A percentile compares a stretch with the other conserved stretches of the same genome.
Conservation (phyloP, 441 rosid species). For the Bruguiera hainesii region DNA sequence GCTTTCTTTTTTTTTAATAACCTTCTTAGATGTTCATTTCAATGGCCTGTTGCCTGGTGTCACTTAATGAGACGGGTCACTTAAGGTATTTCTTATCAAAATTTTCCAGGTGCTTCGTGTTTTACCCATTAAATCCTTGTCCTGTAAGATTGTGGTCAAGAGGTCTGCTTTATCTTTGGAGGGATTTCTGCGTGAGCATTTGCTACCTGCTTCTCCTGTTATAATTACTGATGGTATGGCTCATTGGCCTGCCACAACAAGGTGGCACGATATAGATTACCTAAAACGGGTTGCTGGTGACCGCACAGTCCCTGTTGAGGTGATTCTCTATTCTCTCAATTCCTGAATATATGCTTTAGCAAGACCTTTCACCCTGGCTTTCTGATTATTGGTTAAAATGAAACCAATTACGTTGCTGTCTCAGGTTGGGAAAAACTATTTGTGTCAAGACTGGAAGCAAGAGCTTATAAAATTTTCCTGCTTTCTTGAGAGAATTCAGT, state of each 20-base stretch:
- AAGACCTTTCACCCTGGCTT: too few relatives aligned
- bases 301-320: constrained; percentile 98
- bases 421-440: constrained; percentile 94
- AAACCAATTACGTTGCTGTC: constrained; percentile 41
- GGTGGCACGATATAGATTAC: constrained; percentile 87
- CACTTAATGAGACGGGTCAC: not conserved
- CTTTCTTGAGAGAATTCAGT: constrained; percentile 76
- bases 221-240: constrained; percentile 82
- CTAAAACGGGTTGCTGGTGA: constrained; percentile 73
- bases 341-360: too few relatives aligned
- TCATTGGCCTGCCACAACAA: constrained; percentile 90
- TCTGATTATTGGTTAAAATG: not conserved
- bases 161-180: constrained; percentile 74
- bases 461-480: constrained; percentile 88
- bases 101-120: constrained; percentile 48
- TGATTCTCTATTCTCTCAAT: constrained; percentile 32
- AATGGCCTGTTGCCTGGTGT: too few relatives aligned
- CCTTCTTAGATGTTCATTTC: too few relatives aligned
- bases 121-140: constrained; percentile 64
- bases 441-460: constrained; percentile 94
- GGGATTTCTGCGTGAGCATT: constrained; percentile 71
- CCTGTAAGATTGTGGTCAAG: constrained; percentile 60
- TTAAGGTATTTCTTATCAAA: constrained; percentile 9
- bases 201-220: constrained; percentile 70
- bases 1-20: too few relatives aligned